Conservation (phyloP, 257 asterid genomes). For the Solanum paucissectum region DNA sequence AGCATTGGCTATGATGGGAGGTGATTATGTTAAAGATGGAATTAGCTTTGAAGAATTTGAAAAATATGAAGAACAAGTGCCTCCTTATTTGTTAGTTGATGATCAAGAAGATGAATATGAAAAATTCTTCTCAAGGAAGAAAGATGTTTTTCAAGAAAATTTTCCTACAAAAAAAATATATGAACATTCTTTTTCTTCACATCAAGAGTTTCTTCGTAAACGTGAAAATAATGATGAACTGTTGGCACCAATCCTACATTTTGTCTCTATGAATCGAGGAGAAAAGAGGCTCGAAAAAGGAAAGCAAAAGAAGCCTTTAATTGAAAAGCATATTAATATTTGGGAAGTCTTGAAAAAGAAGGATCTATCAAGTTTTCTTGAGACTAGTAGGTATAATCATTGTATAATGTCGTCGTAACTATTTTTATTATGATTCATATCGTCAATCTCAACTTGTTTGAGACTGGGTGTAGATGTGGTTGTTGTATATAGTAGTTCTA, state of each 20-base stretch:
- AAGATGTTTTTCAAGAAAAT: background rate
- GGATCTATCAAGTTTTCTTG: background rate
- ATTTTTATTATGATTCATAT: background rate
- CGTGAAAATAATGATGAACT: background rate
- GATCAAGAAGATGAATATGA: background rate
- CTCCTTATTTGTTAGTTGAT: background rate
- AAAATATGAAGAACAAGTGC: background rate
- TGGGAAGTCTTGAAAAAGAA: background rate
- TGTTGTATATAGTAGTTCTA: background rate
- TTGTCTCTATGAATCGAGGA: background rate
- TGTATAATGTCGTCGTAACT: background rate
- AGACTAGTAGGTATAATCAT: background rate
- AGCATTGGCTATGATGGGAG: conserved; percentile 48
- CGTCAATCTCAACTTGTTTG: background rate
- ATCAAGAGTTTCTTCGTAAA: background rate
- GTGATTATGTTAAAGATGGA: conserved; percentile 15
- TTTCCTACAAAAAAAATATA: background rate
- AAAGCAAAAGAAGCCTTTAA: background rate
- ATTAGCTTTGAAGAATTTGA: background rate
- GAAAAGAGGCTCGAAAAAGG: background rate
- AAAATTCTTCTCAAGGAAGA: background rate
- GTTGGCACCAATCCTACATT: background rate
- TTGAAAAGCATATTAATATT: background rate
- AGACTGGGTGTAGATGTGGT: accelerated
- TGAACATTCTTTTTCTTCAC: background rate